Evolutionary conservation across 345 rosid genomes (phyloP), one percentile per base, ranked within the genome.

Genomic region (Eucalyptus cloeziana): DNA sequence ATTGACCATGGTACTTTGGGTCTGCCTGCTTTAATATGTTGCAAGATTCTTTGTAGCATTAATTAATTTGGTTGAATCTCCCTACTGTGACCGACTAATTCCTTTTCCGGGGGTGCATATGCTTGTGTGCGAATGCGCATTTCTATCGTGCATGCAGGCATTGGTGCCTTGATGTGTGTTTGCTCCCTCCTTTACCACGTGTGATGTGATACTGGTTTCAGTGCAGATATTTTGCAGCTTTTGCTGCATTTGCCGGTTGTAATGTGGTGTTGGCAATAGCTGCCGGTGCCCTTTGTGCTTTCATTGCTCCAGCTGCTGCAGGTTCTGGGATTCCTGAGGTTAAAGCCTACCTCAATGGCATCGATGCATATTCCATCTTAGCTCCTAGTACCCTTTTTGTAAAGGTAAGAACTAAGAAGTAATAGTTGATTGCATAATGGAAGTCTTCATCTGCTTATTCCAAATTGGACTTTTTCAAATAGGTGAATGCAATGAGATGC

Each of bases 261-360:
- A 94, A 94, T 90, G 47, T 91, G 69, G 87, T 50, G 69, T 89
- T 94, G 62, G 93, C 92, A 62, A 64, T 88, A 33, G 89, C 91
- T 40, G 94, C 94, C 30, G 93, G 89, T 50, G 88, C 90, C 58
- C 92, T 94, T 79, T 92, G 92, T 64, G 94, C 94, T 90, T 88
- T 91, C 76, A 81, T 94, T 69, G 93, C 94, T 87, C 95, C 94
- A 19, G 91, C 94, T 22, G 94, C 92, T 10, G 94, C 94, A 49
- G 94, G 95, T 69, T 93, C 94, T 43, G 94, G 94, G 89, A 94
- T 94, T 88, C 94, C 94, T 1, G 94, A 94, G 90, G 94, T 93
- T 64, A 94, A 94, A 91, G 95, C 95, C 87, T 94, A 94, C 90
- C 94, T 93, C 51, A 93, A 94, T 86, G 95, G 94, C 8, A 85